Conservation (phyloP, 2,329 filamentous ascomycete genomes). For the Anisogramma anomala region DNA sequence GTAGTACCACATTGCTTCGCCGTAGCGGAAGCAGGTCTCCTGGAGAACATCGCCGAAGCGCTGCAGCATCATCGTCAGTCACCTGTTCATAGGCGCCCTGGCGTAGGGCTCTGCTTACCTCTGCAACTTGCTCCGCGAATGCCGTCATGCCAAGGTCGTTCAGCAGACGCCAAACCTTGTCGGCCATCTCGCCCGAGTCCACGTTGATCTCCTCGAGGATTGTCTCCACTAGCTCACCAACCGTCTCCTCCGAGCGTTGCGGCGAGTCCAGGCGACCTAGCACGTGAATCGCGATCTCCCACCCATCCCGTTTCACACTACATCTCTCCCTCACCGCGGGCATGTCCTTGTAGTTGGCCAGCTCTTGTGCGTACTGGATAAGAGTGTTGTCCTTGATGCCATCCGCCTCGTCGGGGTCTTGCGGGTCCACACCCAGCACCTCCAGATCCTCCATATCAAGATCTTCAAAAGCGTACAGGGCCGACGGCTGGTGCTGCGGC, state of each 20-base stretch:
- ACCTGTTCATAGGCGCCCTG: background rate
- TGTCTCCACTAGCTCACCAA: slow-evolving; percentile 58
- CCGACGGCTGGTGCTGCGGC: slow-evolving; percentile 42
- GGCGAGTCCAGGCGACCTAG: slow-evolving; percentile 70
- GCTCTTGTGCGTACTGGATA: slow-evolving; percentile 58
- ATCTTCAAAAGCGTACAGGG: slow-evolving; percentile 47
- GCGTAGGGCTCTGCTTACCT: slow-evolving; percentile 46
- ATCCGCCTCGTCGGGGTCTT: slow-evolving; percentile 46
- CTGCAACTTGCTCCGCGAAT: slow-evolving; percentile 69
- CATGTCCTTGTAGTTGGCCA: slow-evolving; percentile 46
- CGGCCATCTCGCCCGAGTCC: slow-evolving; percentile 58
- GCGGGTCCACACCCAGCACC: slow-evolving; percentile 57
- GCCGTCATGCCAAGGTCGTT: slow-evolving; percentile 65
- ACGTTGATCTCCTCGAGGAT: slow-evolving; percentile 52
- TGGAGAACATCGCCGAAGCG: slow-evolving; percentile 72
- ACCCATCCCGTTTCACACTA: slow-evolving; percentile 51
- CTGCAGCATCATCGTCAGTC: slow-evolving; percentile 35
- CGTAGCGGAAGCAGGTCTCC: slow-evolving; percentile 63
- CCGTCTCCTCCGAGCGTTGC: slow-evolving; percentile 58
- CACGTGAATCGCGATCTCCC: slow-evolving; percentile 79
- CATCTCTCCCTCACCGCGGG: slow-evolving; percentile 23
- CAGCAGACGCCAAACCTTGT: slow-evolving; percentile 71
- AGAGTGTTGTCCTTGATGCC: slow-evolving; percentile 72
- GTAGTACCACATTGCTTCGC: slow-evolving; percentile 82
- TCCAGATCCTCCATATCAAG: slow-evolving; percentile 78